Evolutionary conservation across 2,329 filamentous ascomycete genomes (phyloP).

Genomic region (Venturia asperata): DNA sequence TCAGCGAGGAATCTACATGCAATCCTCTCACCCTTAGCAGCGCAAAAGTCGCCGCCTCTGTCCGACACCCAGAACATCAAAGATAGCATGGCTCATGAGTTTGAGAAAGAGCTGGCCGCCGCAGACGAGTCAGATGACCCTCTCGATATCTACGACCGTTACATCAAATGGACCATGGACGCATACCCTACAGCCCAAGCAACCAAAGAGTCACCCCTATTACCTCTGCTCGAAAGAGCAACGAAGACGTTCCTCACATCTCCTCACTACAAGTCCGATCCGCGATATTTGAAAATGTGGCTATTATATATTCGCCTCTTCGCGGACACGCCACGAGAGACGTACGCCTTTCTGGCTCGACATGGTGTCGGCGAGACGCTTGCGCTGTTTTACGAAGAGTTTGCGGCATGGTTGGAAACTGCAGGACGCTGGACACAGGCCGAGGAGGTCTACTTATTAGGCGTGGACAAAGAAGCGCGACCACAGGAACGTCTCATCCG

Average conservation of each 20-base stretch:
- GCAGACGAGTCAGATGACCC: slow-evolving; percentile 89
- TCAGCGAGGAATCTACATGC: slow-evolving; percentile 85
- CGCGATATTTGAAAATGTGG: slow-evolving; percentile 89
- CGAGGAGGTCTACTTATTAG: slow-evolving; percentile 86
- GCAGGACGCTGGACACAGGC: slow-evolving; percentile 81
- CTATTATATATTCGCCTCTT: slow-evolving; percentile 90
- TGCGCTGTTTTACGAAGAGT: slow-evolving; percentile 94
- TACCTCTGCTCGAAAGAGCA: slow-evolving; percentile 81
- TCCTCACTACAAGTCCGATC: slow-evolving; percentile 87
- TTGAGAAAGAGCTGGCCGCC: slow-evolving; percentile 71
- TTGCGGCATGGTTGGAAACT: slow-evolving; percentile 83
- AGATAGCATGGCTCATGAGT: slow-evolving; percentile 72
- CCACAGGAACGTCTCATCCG: slow-evolving; percentile 73
- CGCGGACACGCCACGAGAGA: slow-evolving; percentile 85
- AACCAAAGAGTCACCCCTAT: slow-evolving; percentile 82
- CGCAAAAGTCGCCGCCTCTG: slow-evolving; percentile 45
- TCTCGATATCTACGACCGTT: slow-evolving; percentile 90
- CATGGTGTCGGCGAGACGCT: slow-evolving; percentile 81
- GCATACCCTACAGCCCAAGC: slow-evolving; percentile 92
- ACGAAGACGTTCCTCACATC: slow-evolving; percentile 85
- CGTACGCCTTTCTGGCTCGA: slow-evolving; percentile 82
- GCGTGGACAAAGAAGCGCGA: slow-evolving; percentile 79
- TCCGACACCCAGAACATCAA: slow-evolving; percentile 70
- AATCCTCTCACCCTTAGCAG: slow-evolving; percentile 62
- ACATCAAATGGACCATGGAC: slow-evolving; percentile 93